Conservation (phyloP, 306 rosid species). For the Albizia julibrissin region DNA sequence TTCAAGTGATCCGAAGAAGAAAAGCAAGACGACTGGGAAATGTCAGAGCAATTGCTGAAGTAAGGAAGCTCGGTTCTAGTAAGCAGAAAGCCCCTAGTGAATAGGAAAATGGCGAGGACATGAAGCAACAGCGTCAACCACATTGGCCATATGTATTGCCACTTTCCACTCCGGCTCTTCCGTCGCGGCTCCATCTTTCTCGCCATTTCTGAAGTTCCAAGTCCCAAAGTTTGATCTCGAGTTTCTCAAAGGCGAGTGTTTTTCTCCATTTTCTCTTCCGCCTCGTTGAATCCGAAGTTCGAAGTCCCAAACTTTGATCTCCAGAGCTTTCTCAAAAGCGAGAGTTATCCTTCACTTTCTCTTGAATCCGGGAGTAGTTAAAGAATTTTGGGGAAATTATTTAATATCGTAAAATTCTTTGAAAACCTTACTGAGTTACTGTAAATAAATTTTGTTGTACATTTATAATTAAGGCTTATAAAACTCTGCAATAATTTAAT, state of each 20-base stretch:
- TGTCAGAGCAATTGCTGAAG: conserved; percentile 72
- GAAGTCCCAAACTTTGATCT: background rate
- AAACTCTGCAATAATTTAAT: no score
- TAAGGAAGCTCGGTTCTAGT: conserved; percentile 91
- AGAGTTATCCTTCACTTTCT: no score
- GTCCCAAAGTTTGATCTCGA: background rate
- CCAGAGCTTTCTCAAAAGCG: background rate
- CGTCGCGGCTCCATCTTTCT: conserved; percentile 31
- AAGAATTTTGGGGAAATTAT: no score
- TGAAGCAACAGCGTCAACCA: conserved; percentile 71
- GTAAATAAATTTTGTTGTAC: no score
- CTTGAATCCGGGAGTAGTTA: no score
- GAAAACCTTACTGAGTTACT: no score
- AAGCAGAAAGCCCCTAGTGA: conserved; percentile 86
- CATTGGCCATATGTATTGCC: conserved; percentile 59
- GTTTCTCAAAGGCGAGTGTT: background rate
- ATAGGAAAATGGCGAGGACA: conserved; percentile 56
- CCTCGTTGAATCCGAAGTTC: background rate
- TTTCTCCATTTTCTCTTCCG: background rate
- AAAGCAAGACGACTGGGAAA: conserved; percentile 65
- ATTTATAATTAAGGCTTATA: no score
- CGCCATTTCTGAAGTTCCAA: background rate
- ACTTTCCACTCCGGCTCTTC: conserved; percentile 34
- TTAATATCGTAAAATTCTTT: no score
- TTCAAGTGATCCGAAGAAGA: conserved; percentile 31